Evolutionary conservation across 2,329 filamentous ascomycete species (phyloP), one percentile per base, ranked within the genome.

Genomic region (Dothideomycetes sp.): DNA sequence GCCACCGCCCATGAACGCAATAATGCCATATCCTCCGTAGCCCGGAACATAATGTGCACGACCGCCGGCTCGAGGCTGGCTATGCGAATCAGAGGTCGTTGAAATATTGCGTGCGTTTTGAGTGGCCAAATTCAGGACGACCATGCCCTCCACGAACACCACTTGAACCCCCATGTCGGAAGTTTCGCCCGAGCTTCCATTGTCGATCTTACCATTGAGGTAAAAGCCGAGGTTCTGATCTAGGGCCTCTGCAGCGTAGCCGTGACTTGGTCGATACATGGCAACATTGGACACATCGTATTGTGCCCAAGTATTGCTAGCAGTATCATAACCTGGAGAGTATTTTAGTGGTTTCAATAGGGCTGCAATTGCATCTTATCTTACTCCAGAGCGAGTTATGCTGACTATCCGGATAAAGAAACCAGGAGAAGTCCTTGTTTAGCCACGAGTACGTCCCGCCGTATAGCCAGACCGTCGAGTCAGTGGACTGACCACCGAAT

Each of bases 1-100:
- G 34, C 51, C 51, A 4, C 64, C 64, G 14, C 62, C 64, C 19
- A 66, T 46, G 4, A 58, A 51, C 16, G 66, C 51, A 7, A 66
- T 38, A 22, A 62, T 53, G 0, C 64, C 64, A 22, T 56, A 54
- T 4, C 43, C 35, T n/a, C 61, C 62, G 18, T 63, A 45, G 11
- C 45, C 44, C 11, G 55, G 46, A 17, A 66, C 45, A 40, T 64
- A 64, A 11, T 57, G 50, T 50, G 65, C 51, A 4, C 52, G 48
- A 10, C 61, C 60, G n/a, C 58, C 55, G 2, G 56, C 52, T 42
- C 63, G 53, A 3, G 64, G 56, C 19, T 52, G 49, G 7, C 49
- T 49, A 9, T 19, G 15, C 18, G 15, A 31, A 12, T 61, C 47
- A 5, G 48, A 49, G 12, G 50, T 45, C 3, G 60, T 65, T 3